phyloP scores from a whole-genome alignment of 305 asterid species.

The Solanum hybrid region DNA sequence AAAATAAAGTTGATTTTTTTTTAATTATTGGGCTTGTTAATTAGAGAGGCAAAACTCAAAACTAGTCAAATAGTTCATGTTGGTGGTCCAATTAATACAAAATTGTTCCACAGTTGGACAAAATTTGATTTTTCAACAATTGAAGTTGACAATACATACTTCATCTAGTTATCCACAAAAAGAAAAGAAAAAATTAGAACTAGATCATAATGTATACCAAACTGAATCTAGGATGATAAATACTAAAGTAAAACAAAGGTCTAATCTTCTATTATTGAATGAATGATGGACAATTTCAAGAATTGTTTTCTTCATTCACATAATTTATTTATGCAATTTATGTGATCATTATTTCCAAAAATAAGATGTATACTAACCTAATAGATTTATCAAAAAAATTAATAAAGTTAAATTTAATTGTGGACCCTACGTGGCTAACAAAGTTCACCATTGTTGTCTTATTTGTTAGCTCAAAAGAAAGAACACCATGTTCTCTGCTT shows the following conservation, averaged over 20 bases:
- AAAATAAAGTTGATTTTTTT: too few relatives aligned
- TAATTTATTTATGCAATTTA: neutral
- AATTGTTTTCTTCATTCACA: neutral
- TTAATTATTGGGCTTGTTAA: neutral
- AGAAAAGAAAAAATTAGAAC: neutral
- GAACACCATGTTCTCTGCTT: too few relatives aligned
- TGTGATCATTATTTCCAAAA: neutral
- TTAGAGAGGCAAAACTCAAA: neutral
- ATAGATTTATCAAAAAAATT: too few relatives aligned
- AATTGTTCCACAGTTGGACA: neutral
- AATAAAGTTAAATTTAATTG: too few relatives aligned
- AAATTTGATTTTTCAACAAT: neutral
- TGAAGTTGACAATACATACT: neutral
- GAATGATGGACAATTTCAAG: neutral
- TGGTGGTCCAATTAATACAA: neutral
- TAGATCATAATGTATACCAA: neutral
- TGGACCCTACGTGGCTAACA: too few relatives aligned
- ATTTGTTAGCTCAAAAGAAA: too few relatives aligned
- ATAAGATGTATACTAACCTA: neutral
- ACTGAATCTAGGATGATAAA: neutral
- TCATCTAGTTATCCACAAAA: neutral
- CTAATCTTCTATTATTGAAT: neutral
- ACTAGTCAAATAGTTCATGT: neutral
- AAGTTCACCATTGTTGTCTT: too few relatives aligned
- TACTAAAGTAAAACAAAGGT: neutral